These are phyloP conservation scores for Dothistroma pini DNA, from an alignment of 2,329 filamentous ascomycete species.

Conservation along the genomic window DNA sequence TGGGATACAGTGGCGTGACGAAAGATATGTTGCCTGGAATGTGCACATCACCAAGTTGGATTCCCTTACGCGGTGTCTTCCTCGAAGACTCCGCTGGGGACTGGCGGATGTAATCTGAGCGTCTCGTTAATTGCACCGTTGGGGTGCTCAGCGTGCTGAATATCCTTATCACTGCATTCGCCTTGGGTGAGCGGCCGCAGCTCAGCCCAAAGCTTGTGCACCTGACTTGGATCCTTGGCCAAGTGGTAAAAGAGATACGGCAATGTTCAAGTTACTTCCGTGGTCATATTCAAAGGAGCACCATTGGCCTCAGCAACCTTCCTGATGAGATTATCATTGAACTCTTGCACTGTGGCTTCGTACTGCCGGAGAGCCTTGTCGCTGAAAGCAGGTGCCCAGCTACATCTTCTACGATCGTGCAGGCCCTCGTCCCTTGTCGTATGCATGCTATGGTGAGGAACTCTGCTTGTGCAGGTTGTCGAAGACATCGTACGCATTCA, in stretches of 20 bases:
- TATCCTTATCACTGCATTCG: constrained; percentile 24
- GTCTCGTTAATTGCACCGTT: constrained; percentile 44
- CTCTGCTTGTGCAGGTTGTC: constrained; percentile 34
- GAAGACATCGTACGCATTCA: constrained; percentile 30
- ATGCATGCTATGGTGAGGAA: constrained; percentile 39
- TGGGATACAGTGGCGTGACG: constrained; percentile 21
- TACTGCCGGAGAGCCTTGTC: constrained; percentile 42
- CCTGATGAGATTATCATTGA: constrained; percentile 37
- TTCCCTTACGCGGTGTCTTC: constrained; percentile 37
- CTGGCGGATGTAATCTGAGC: constrained; percentile 40
- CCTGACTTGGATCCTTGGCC: constrained; percentile 29
- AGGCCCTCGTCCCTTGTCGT: constrained; percentile 35
- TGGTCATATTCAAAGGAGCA: constrained; percentile 37
- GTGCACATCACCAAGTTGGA: constrained; percentile 34
- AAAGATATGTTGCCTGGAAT: constrained; percentile 32
- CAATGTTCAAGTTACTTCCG: constrained; percentile 31
- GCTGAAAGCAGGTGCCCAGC: constrained; percentile 43
- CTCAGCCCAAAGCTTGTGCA: constrained; percentile 36
- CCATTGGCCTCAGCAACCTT: constrained; percentile 28
- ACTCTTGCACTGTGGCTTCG: constrained; percentile 37
- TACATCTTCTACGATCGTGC: constrained; percentile 40
- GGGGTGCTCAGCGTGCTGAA: constrained; percentile 31
- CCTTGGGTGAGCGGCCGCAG: constrained; percentile 25
- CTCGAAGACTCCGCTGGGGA: constrained; percentile 36
- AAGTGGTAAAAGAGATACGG: constrained; percentile 42